Evolutionary conservation across 768 basidiomycete genomes (phyloP).

Genomic region (Pholiota molesta): DNA sequence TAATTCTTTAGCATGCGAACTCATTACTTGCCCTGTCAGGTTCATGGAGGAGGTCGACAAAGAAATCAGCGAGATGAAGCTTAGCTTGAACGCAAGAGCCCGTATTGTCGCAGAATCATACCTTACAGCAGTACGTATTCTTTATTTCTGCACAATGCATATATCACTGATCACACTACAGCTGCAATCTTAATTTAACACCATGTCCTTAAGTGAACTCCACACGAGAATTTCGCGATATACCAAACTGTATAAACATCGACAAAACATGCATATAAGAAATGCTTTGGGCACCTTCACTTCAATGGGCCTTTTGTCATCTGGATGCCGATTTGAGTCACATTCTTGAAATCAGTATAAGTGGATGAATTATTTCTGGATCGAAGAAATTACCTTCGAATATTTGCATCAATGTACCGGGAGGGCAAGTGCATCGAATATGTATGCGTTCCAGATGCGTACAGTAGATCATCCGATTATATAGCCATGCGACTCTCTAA

Average conservation of each 20-base stretch:
- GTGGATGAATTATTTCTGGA: no score
- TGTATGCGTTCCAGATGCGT: no score
- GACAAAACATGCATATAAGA: no score
- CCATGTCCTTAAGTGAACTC: neutral
- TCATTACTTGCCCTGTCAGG: constrained; percentile 38
- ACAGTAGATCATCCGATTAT: neutral
- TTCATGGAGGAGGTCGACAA: constrained; percentile 99
- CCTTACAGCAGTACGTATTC: constrained; percentile 74
- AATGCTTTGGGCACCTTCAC: no score
- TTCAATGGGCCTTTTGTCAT: no score
- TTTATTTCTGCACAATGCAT: neutral
- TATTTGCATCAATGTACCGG: no score
- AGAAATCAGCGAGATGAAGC: constrained; percentile 99
- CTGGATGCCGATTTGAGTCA: no score
- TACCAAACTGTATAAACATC: constrained; percentile 8
- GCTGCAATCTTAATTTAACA: constrained; percentile 8
- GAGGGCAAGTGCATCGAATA: no score
- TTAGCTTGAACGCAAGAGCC: constrained; percentile 93
- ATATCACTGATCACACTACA: neutral
- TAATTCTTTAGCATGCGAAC: neutral
- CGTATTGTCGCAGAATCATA: constrained; percentile 98
- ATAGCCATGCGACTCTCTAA: constrained; percentile 31
- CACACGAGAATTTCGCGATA: neutral
- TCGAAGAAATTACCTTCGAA: no score
- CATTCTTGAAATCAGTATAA: no score